Conservation (phyloP, 2,329 filamentous ascomycete genomes). For the Penicillium thymicola region DNA sequence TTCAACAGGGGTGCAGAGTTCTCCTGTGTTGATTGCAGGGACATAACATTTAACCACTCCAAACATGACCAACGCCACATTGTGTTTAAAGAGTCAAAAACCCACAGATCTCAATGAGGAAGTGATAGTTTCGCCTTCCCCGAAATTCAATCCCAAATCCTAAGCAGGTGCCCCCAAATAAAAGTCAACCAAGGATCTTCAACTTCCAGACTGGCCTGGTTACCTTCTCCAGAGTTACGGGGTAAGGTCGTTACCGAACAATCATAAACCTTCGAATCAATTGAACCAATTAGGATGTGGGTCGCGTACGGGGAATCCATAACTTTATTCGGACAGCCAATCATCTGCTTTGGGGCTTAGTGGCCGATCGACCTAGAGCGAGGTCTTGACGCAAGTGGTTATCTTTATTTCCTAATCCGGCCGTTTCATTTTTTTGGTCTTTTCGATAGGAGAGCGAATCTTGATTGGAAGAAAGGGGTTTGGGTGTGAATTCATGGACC, state of each 20-base stretch:
- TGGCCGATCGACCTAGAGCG: not conserved
- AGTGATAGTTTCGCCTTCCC: not conserved
- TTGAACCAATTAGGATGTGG: not conserved
- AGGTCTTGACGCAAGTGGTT: constrained; percentile 19
- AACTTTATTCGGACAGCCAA: not conserved
- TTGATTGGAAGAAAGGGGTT: not conserved
- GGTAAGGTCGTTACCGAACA: not conserved
- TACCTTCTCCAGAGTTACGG: not conserved
- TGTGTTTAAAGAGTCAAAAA: too few species aligned
- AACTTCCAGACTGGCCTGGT: not conserved
- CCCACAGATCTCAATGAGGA: not conserved
- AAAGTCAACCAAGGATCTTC: not conserved
- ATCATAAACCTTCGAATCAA: too few species aligned
- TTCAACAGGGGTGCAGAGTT: not conserved
- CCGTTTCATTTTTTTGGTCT: not conserved
- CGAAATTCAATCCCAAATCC: not conserved
- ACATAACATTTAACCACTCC: not conserved
- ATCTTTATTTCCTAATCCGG: constrained; percentile 6
- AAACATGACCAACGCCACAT: not conserved
- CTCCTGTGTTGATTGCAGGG: not conserved
- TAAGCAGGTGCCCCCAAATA: not conserved
- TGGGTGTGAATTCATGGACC: not conserved
- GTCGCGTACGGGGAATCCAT: too few species aligned
- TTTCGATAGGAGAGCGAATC: not conserved
- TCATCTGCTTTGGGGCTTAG: not conserved